phyloP scores from a whole-genome alignment of 225 moss, liverwort and hornwort species.

The Bryoerythrophyllum caledonicum region DNA sequence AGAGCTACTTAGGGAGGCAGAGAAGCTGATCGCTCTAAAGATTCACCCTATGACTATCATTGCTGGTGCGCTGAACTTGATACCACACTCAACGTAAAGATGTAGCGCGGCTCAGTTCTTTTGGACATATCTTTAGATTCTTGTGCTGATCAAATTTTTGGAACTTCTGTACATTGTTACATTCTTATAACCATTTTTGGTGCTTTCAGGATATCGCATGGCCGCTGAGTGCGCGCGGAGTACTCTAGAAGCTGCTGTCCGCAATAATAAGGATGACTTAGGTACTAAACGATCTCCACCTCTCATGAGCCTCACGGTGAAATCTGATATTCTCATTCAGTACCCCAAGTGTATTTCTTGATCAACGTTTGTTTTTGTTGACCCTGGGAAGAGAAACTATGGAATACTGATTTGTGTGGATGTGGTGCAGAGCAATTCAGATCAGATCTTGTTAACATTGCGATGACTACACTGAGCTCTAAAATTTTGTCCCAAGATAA shows the following conservation, averaged over 20 bases:
- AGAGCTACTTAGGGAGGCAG: slow-evolving; percentile 92
- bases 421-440: slow-evolving; percentile 73
- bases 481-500: slow-evolving; percentile 96
- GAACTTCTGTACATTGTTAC: neutral
- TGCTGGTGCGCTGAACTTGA: slow-evolving; percentile 53
- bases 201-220: slow-evolving; percentile 87
- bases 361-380: neutral
- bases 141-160: neutral
- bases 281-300: slow-evolving; percentile 34
- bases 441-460: slow-evolving; percentile 88
- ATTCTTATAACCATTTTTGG: neutral
- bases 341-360: neutral
- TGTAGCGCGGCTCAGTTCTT: neutral
- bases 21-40: slow-evolving; percentile 87
- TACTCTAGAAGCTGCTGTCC: slow-evolving; percentile 67
- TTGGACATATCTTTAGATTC: neutral
- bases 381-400: neutral
- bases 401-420: neutral
- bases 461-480: slow-evolving; percentile 97
- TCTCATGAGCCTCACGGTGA: neutral
- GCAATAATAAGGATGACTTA: slow-evolving; percentile 78
- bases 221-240: slow-evolving; percentile 84
- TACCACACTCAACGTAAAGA: neutral
- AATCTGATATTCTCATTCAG: neutral
- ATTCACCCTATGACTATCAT: slow-evolving; percentile 99